phyloP scores from a whole-genome alignment of 176 grass and related monocot genomes.

The Aegilops sharonensis region DNA sequence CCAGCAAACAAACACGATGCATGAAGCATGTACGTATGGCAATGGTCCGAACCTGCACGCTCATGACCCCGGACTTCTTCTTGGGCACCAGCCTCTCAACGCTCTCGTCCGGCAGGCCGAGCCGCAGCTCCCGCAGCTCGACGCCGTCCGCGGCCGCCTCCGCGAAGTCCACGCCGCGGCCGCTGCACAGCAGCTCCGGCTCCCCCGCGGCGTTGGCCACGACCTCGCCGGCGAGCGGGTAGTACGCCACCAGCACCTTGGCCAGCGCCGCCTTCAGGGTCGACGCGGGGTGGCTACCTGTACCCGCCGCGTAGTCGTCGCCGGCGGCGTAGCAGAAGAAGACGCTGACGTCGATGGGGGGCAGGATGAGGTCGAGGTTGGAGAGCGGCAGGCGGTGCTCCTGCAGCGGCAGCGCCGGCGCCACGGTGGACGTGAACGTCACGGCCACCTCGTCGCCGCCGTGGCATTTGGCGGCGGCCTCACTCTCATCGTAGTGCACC shows the following conservation, averaged over 20 bases:
- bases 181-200: slow-evolving; percentile 56
- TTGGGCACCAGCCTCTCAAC: slow-evolving; percentile 54
- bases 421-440: slow-evolving; percentile 35
- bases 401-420: slow-evolving; percentile 37
- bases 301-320: background rate
- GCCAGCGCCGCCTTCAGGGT: slow-evolving; percentile 44
- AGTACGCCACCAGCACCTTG: slow-evolving; percentile 57
- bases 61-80: slow-evolving; percentile 62
- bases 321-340: slow-evolving; percentile 65
- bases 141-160: slow-evolving; percentile 39
- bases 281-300: background rate
- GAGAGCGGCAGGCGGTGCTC: slow-evolving; percentile 54
- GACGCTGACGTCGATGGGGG: slow-evolving; percentile 51
- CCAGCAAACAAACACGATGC: background rate
- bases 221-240: slow-evolving; percentile 56
- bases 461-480: background rate
- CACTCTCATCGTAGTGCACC: slow-evolving; percentile 29
- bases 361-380: slow-evolving; percentile 66
- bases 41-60: slow-evolving; percentile 46
- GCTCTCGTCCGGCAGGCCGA: slow-evolving; percentile 55
- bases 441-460: slow-evolving; percentile 26
- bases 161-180: slow-evolving; percentile 59
- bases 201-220: slow-evolving; percentile 42
- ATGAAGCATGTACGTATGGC: background rate
- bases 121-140: slow-evolving; percentile 40